These are phyloP conservation scores for Penicillium occitanis DNA, from an alignment of 2,329 filamentous ascomycete genomes.

Conservation along the genomic window DNA sequence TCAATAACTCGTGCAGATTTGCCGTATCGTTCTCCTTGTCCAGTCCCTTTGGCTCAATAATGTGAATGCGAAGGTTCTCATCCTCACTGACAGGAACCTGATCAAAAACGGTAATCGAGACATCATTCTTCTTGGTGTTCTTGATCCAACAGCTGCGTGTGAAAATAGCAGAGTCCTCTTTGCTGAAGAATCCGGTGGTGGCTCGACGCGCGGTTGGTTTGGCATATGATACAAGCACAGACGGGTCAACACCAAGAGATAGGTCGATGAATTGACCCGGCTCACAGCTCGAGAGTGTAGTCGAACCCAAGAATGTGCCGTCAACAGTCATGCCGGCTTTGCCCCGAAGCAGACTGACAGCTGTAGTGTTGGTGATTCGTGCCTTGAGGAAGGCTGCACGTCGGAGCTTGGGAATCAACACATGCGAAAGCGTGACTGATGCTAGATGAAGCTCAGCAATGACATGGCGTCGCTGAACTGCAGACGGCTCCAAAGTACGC, in stretches of 20 bases:
- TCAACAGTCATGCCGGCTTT: slow-evolving; percentile 22
- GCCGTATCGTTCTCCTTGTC: slow-evolving; percentile 29
- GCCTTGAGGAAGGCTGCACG: slow-evolving; percentile 43
- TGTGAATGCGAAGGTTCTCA: slow-evolving; percentile 31
- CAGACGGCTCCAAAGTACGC: slow-evolving; percentile 39
- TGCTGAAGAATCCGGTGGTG: slow-evolving; percentile 33
- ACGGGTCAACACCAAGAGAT: slow-evolving; percentile 36
- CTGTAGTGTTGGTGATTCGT: slow-evolving; percentile 38
- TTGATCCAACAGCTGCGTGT: slow-evolving; percentile 33
- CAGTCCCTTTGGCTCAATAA: slow-evolving; percentile 32
- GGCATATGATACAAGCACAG: slow-evolving; percentile 32
- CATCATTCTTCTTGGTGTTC: slow-evolving; percentile 32
- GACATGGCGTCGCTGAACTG: slow-evolving; percentile 37
- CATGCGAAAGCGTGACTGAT: slow-evolving; percentile 37
- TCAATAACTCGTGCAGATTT: slow-evolving; percentile 41
- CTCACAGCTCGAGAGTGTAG: slow-evolving; percentile 28
- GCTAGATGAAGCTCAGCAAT: slow-evolving; percentile 39
- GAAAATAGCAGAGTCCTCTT: slow-evolving; percentile 34
- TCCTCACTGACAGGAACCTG: slow-evolving; percentile 37
- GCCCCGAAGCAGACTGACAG: slow-evolving; percentile 16
- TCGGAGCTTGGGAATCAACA: slow-evolving; percentile 42
- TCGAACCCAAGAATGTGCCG: slow-evolving; percentile 31
- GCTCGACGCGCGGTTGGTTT: slow-evolving; percentile 31
- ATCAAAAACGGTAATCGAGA: slow-evolving; percentile 33
- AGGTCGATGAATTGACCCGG: slow-evolving; percentile 33